Base-by-base conservation (phyloP, 306 rosid species). In the Cucumis melo region DNA sequence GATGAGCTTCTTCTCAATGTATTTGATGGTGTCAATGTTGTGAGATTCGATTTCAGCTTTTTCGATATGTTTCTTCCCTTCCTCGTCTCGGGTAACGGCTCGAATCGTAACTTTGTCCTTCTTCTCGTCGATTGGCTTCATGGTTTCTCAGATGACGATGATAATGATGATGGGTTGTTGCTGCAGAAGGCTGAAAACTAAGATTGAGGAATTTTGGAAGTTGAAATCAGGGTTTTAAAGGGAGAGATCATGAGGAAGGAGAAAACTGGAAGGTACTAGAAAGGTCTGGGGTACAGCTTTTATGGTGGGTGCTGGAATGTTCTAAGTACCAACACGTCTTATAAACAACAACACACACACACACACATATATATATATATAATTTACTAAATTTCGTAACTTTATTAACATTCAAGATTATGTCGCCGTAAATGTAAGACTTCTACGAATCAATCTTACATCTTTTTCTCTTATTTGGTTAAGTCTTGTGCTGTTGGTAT, bases 1-100 rank as follows among this genome's bases (percentile, higher is more conserved):
- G 42, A 77, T 20, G 46, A 90, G 92, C 84, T 93, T 93, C 89
- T 81, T 93, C 90, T 91, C 91, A 0, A 85, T 73, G 81, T 85
- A 85, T 77, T 84, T 86, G 73, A 88, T 2, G 27, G 89, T 88
- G 83, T 91, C 94, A 13, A 85, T 10, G 82, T 87, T 87, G 85
- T 85, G 96, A 0, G 90, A 82, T 19, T 61, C 59, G 0, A 88
- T 53, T 56, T 86, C 89, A 5, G 54, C 42, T 76, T 90, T 93
- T 86, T 91, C 88, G 64, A 81, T 88, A 17, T 82, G 78, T 79
- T 87, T 93, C 10, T 24, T 85, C 0, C 96, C 96, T 78, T 88
- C 93, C 77, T 89, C 92, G 84, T 88, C 85, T 75, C 70, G 87
- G 73, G 84, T 82, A 74, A 87, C 87, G 15, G 90, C 93, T 70